Base-by-base conservation (phyloP, 345 rosid species). In the Heritiera fomes region DNA sequence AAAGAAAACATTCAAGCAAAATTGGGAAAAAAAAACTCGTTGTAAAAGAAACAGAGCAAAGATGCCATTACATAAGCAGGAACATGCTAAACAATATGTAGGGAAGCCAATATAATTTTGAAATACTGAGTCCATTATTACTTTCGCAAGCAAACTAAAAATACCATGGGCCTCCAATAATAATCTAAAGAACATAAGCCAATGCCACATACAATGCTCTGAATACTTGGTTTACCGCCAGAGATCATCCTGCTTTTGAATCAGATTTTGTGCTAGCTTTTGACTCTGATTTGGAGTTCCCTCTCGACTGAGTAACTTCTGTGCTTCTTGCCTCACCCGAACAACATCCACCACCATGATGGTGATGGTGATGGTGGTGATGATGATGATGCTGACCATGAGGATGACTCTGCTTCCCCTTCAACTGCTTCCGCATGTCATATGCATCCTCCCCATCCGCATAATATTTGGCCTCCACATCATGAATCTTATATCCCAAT, bases 361-460 rank as follows among this genome's bases (percentile, higher is more conserved):
- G 92, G 46, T 91, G 91, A 18, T 84, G 88, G 32, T 86, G 90
- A 8, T 89, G 92, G 12, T 87, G 90, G 55, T 83, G 87, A 3
- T 77, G 82, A 4, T 13, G 90, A 32, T 46, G 49, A 8, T 46
- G 49, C 2, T 90, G 98, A 7, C 85, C 82, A 0, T 92, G 95
- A 8, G 87, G 93, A 75, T 92, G 95, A 80, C 32, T 84, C 69
- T 88, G 97, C 86, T 90, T 94, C 80, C 86, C 98, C 88, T 94
- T 96, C 62, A 96, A 90, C 84, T 91, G 87, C 87, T 96, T 96
- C 80, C 98, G 80, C 99, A 96, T 96, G 59, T 96, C 99, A 82
- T 96, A 96, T 6, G 99, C 99, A 72, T 96, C 99, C 87, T 96
- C 99, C 46, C 99, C 99, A 78, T 96, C 99, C 0, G 99, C 99